Evolutionary conservation across 2,329 filamentous ascomycete genomes (phyloP), one percentile per base, ranked within the genome.

Genomic region (Pseudocercospora crystallina): DNA sequence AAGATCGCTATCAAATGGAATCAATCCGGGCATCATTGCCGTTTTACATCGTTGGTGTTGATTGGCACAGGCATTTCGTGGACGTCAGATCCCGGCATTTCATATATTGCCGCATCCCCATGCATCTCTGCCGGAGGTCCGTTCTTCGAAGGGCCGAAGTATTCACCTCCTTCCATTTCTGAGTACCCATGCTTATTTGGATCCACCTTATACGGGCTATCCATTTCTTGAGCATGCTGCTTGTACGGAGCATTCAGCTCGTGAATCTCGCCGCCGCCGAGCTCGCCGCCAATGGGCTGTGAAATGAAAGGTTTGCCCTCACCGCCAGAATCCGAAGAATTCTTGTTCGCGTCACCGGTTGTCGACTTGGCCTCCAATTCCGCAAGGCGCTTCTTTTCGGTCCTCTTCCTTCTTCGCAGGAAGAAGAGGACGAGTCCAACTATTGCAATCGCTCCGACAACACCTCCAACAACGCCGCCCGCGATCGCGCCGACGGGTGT

Each of bases 401-500:
- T 47, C 29, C 57, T 48, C 31, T 59, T 59, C 13, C 56, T 60
- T 29, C 63, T 58, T 31, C 64, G 65, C 35, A 59, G 53, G 49
- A 62, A 54, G 49, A 56, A 65, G 46, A 69, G 44, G n/a, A 63
- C 35, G 11, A 43, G 53, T 17, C 48, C 63, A 7, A 65, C 49
- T 17, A 69, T 49, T 35, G 65, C 56, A 35, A 65, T 59, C 20
- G 59, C 49, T 26, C 56, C 57, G 5, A 64, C 63, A 26, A 69
- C 58, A 31, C 61, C 62, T 42, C 66, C 62, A 8, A 69, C 60
- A 5, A 69, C 65, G 14, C 65, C 61, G 34, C 69, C 69, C 7
- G 61, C 68, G 32, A 69, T 70, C 40, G 63, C 66, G 38, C 64
- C 68, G 13, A 60, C 59, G 33, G 67, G 57, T 36, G 56, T 52